Evolutionary conservation across 345 rosid species (phyloP).

Genomic region (Erodium maritimum): DNA sequence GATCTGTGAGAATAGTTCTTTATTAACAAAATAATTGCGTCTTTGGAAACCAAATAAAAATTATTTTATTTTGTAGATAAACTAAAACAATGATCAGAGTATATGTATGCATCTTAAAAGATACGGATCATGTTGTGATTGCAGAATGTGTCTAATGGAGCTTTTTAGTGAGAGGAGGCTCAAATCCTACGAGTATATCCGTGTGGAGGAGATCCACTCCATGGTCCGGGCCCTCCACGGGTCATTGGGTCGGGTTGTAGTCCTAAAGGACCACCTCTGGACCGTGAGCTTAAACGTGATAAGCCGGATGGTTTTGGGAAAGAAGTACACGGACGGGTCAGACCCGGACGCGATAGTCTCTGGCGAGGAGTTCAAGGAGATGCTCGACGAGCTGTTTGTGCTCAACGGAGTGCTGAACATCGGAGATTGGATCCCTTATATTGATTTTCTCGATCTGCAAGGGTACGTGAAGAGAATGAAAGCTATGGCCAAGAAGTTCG

Average conservation of each 20-base stretch:
- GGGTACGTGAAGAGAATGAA: conserved; percentile 65
- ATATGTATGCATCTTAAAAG: no score
- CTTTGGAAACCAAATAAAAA: no score
- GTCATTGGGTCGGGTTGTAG: no score
- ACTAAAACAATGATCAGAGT: no score
- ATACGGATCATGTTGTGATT: no score
- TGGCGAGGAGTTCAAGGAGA: conserved; percentile 51
- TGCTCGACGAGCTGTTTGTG: conserved; percentile 55
- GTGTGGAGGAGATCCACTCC: conserved; percentile 14
- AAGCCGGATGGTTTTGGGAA: conserved; percentile 55
- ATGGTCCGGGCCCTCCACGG: no score
- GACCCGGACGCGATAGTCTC: conserved; percentile 24
- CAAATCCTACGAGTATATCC: conserved; percentile 15
- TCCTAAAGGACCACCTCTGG: conserved; percentile 27
- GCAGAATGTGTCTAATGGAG: conserved; percentile 14
- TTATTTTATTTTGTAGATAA: no score
- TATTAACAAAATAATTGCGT: no score
- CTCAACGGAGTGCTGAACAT: conserved; percentile 50
- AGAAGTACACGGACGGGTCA: conserved; percentile 30
- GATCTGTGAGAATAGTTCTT: no score
- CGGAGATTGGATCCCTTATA: conserved; percentile 68
- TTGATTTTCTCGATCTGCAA: conserved; percentile 46
- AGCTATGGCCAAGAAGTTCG: conserved; percentile 39
- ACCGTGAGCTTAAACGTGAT: conserved; percentile 43
- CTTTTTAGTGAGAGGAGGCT: conserved; percentile 18